Base-by-base conservation (phyloP, 345 rosid species). In the Viola odorata region DNA sequence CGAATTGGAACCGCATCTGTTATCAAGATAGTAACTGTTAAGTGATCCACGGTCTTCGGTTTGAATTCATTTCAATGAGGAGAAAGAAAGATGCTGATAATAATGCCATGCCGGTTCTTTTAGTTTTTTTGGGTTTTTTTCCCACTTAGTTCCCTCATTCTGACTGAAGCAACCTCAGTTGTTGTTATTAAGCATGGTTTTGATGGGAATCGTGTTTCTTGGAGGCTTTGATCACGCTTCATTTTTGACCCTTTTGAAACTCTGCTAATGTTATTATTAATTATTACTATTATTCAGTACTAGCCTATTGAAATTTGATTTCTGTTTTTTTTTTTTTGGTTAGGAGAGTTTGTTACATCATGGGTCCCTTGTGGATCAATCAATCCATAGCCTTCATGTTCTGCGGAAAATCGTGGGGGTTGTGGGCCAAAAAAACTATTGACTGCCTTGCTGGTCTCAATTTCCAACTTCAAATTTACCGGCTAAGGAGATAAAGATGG, bases 11-110 rank as follows among this genome's bases (percentile, higher is more conserved):
- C 86, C 67, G 89, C 98, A 50, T 89, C 98, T 0, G 77, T 92
- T 2, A 92, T 92, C 91, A 92, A 92, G 84, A 92, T 92, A 77
- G 68, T 92, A 78, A 84, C 83, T 10, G 95, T 80, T 11, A 89
- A 83, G 66, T 68, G 72, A 68, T 68, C 1, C 15, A 39, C 42
- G 23, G 14, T 40, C 15, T 41, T 16, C 41, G 8, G 37, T 48
- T 9, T 38, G 17, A 12, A 14, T 2, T 37, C 32, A 12, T n/a
- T 5, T 37, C 12, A 55, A 45, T 45, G 7, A 36, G 68, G 55
- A 64, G 12, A 16, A 16, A 49, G 52, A 39, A 37, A 42, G 41
- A 41, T 5, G 8, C 13, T 50, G 14, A 5, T n/a, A 44, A 41
- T 66, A 12, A 56, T 49, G 53, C 50, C 36, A 3, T 45, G 11